Percentiles rank a stretch among this genome's conserved stretches.
These are phyloP conservation scores for Solanum gandarillasii DNA, from an alignment of 257 asterid species.

Conservation along the genomic window DNA sequence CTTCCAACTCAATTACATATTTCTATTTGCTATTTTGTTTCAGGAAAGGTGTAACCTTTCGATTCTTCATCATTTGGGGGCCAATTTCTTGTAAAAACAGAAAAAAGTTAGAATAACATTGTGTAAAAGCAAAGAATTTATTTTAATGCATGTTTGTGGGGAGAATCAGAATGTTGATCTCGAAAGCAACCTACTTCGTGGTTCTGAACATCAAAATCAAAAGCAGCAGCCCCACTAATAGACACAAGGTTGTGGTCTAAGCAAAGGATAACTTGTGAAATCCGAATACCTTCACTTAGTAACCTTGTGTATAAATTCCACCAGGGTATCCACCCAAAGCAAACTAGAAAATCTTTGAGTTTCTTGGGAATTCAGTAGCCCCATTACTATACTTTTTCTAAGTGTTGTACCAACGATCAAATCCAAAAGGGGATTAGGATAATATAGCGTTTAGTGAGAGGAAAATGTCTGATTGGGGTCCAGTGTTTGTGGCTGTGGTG, in stretches of 20 bases:
- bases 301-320: not conserved
- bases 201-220: not conserved
- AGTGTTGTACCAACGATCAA: not conserved
- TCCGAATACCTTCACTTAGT: constrained; percentile 5
- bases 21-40: too few species aligned
- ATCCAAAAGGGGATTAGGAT: not conserved
- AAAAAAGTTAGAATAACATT: not conserved
- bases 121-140: not conserved
- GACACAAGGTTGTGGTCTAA: not conserved
- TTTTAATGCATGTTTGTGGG: not conserved
- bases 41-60: not conserved
- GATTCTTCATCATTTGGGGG: not conserved
- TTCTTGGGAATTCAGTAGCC: not conserved
- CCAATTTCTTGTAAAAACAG: not conserved
- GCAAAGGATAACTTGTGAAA: constrained; percentile 1
- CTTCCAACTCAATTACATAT: not conserved
- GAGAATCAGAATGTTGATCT: constrained; percentile 6
- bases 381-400: not conserved
- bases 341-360: not conserved
- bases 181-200: not conserved
- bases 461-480: constrained; percentile 90
- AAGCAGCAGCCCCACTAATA: not conserved
- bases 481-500: constrained; percentile 78
- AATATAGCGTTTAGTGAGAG: too few species aligned
- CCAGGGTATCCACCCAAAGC: not conserved